Conservation (phyloP, 225 moss, liverwort and hornwort genomes). For the Climacium dendroides region DNA sequence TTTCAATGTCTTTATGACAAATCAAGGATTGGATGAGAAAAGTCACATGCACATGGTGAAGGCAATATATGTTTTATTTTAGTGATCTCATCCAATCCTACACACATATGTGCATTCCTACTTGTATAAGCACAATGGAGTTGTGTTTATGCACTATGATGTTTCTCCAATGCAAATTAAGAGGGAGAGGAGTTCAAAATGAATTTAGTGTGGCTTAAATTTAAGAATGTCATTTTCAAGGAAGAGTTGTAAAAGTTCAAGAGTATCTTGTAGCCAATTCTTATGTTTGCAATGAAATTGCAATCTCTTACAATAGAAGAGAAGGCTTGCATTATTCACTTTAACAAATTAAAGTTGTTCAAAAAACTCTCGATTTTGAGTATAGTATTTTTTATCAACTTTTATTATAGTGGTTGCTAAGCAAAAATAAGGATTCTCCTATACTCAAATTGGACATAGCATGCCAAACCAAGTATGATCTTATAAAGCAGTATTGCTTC, state of each 20-base stretch:
- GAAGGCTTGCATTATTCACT: neutral
- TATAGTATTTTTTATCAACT: too few species aligned
- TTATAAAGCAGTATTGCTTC: too few species aligned
- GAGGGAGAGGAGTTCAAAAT: rapidly evolving
- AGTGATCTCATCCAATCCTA: rapidly evolving
- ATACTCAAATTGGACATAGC: rapidly evolving
- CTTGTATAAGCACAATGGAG: rapidly evolving
- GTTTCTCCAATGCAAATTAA: neutral
- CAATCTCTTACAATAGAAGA: neutral
- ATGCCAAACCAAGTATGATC: rapidly evolving
- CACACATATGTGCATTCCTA: neutral
- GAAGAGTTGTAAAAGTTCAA: rapidly evolving
- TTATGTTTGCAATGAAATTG: rapidly evolving
- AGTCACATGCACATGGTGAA: neutral
- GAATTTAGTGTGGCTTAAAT: neutral
- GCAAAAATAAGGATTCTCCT: rapidly evolving
- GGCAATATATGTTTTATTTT: neutral
- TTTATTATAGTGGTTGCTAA: too few species aligned
- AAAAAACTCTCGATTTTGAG: too few species aligned
- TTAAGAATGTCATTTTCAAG: neutral
- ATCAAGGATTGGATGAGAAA: neutral
- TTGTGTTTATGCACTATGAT: too few species aligned
- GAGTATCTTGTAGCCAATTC: too few species aligned
- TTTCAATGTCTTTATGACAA: too few species aligned
- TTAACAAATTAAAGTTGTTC: too few species aligned